Evolutionary conservation across 2,329 filamentous ascomycete genomes (phyloP).

Genomic region (Biscogniauxia sp.): DNA sequence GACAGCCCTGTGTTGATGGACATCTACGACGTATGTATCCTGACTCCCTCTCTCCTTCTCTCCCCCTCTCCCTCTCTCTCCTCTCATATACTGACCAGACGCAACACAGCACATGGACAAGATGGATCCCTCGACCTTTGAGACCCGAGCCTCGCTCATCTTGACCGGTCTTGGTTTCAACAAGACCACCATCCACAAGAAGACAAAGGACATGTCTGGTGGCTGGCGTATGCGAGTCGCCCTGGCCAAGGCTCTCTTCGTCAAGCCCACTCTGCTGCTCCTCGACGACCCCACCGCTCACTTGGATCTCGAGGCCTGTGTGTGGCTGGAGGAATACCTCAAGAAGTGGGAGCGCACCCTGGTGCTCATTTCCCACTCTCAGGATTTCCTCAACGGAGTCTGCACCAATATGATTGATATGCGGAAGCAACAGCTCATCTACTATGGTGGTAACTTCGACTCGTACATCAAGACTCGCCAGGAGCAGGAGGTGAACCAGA

Average conservation of each 20-base stretch:
- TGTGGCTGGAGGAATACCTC: conserved; percentile 99
- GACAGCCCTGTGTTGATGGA: conserved; percentile 89
- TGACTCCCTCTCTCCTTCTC: no score
- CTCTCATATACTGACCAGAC: conserved; percentile 2
- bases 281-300: conserved; percentile 98
- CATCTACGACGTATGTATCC: conserved; percentile 78
- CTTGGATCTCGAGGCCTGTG: conserved; percentile 98
- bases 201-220: conserved; percentile 99
- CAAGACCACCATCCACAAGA: conserved; percentile 96
- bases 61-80: background rate
- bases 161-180: conserved; percentile 99
- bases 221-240: conserved; percentile 99
- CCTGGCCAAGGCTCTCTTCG: conserved; percentile 94
- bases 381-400: conserved; percentile 99
- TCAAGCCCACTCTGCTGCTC: conserved; percentile 91
- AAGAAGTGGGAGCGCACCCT: conserved; percentile 99
- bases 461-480: conserved; percentile 91
- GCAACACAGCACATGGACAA: conserved; percentile 92
- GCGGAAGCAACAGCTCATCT: conserved; percentile 81
- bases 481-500: conserved; percentile 97
- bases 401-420: conserved; percentile 99
- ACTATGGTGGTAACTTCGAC: conserved; percentile 99
- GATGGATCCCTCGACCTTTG: conserved; percentile 98
- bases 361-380: conserved; percentile 93
- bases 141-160: conserved; percentile 93